Percentiles rank a stretch among this genome's conserved stretches.
phyloP scores from a whole-genome alignment of 768 basidiomycete genomes.

The Lyophyllum decastes region DNA sequence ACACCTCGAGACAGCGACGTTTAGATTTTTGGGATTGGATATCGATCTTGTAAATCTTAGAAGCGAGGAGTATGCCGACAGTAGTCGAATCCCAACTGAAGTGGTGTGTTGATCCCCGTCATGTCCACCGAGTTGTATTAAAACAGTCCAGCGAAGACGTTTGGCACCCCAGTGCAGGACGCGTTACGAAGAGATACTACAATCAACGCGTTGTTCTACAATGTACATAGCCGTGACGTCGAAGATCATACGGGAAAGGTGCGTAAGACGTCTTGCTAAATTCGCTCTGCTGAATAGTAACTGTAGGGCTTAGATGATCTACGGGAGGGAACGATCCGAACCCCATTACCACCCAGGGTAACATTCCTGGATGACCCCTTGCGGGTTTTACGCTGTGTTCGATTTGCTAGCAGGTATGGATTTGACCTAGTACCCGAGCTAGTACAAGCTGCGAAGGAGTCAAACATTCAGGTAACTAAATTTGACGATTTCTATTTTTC shows the following conservation, averaged over 20 bases:
- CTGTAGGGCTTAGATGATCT: conserved; percentile 84
- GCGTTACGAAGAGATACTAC: conserved; percentile 90
- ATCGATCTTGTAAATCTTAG: conserved; percentile 94
- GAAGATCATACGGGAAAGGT: conserved; percentile 89
- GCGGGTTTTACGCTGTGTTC: conserved; percentile 84
- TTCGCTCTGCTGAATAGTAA: conserved; percentile 9
- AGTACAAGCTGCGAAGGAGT: conserved; percentile 58
- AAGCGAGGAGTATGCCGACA: conserved; percentile 86
- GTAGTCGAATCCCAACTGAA: conserved; percentile 86
- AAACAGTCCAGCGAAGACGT: conserved; percentile 52
- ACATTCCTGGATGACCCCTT: conserved; percentile 96
- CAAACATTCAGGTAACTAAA: conserved; percentile 60
- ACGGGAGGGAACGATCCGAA: conserved; percentile 74
- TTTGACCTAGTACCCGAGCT: conserved; percentile 76
- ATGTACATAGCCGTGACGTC: conserved; percentile 80
- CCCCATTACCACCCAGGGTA: conserved; percentile 81
- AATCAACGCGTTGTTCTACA: conserved; percentile 96
- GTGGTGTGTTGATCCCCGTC: conserved; percentile 57
- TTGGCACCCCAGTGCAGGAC: conserved; percentile 92
- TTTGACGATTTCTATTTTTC: neutral
- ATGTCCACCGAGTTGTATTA: neutral
- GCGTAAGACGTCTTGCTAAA: conserved; percentile 7
- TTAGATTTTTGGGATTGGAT: conserved; percentile 76
- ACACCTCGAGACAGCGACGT: conserved; percentile 93
- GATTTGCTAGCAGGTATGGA: conserved; percentile 91